A percentile compares a stretch with the other conserved stretches of the same genome.
Evolutionary conservation across 768 basidiomycete species (phyloP).

Genomic region (Myochromella boudieri): DNA sequence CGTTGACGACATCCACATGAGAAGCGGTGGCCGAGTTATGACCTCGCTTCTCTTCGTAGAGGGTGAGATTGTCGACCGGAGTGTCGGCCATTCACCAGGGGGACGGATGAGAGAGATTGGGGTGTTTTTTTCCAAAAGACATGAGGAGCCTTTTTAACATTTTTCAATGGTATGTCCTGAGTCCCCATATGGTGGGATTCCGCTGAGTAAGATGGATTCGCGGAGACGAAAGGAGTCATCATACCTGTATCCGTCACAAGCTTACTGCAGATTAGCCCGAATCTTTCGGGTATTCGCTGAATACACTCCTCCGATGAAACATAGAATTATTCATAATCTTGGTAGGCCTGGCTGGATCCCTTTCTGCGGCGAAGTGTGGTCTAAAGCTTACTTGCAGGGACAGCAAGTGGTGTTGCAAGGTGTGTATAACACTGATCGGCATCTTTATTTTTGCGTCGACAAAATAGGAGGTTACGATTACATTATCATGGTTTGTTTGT

Average conservation of each 20-base stretch:
- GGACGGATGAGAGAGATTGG: neutral
- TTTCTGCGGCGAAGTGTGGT: no score
- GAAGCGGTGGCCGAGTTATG: constrained; percentile 14
- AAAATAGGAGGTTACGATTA: no score
- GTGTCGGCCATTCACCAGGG: constrained; percentile 25
- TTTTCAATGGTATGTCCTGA: neutral
- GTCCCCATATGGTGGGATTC: constrained; percentile 3
- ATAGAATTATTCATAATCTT: no score
- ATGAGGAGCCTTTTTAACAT: constrained; percentile 8
- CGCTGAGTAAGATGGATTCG: constrained; percentile 15
- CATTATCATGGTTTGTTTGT: no score
- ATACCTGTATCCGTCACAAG: neutral
- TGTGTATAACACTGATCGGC: no score
- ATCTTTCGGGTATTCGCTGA: constrained; percentile 4
- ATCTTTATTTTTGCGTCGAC: no score
- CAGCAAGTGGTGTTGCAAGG: neutral
- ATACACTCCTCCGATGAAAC: neutral
- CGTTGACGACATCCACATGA: constrained; percentile 49
- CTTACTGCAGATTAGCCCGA: constrained; percentile 4
- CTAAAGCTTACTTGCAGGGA: no score
- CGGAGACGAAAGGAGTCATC: constrained; percentile 12
- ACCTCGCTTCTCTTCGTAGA: constrained; percentile 22
- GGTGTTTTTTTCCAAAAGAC: neutral
- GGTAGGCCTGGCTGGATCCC: no score
- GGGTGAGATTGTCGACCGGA: constrained; percentile 28